Percentiles rank a stretch among this genome's conserved stretches.
Conservation (phyloP, 179 eudicot species). For the Kewa caespitosa region DNA sequence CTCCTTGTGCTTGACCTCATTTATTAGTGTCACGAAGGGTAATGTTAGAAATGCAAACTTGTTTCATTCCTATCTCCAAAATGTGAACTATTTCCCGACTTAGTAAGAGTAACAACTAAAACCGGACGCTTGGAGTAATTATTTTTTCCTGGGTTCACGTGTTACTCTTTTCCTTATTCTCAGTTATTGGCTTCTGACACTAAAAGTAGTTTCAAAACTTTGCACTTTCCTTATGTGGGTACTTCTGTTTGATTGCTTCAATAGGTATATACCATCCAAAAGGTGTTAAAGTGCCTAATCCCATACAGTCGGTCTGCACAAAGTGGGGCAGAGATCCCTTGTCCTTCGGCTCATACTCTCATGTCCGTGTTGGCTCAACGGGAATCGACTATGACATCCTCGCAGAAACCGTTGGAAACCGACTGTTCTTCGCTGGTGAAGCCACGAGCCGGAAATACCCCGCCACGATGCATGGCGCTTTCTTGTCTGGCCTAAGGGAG, state of each 20-base stretch:
- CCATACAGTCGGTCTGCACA: conserved; percentile 78
- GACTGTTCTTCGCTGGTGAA: conserved; percentile 87
- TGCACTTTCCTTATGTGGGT: neutral
- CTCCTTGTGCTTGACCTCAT: no score
- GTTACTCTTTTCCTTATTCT: neutral
- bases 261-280: conserved; percentile 82
- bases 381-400: conserved; percentile 81
- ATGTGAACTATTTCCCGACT: no score
- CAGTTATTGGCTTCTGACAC: neutral
- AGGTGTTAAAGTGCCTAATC: conserved; percentile 81
- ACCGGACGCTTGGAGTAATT: no score
- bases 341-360: conserved; percentile 90
- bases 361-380: conserved; percentile 71
- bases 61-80: no score
- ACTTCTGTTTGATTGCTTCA: conserved; percentile 20
- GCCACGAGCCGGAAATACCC: conserved; percentile 82
- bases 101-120: no score
- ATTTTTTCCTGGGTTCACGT: no score
- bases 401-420: conserved; percentile 68
- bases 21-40: no score
- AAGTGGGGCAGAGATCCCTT: conserved; percentile 91
- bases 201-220: neutral
- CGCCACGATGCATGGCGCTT: conserved; percentile 96
- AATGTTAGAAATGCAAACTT: no score
- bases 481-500: conserved; percentile 84